A percentile compares a stretch with the other conserved stretches of the same genome.
Evolutionary conservation across 345 rosid genomes (phyloP).

Genomic region (Citrus australasica): DNA sequence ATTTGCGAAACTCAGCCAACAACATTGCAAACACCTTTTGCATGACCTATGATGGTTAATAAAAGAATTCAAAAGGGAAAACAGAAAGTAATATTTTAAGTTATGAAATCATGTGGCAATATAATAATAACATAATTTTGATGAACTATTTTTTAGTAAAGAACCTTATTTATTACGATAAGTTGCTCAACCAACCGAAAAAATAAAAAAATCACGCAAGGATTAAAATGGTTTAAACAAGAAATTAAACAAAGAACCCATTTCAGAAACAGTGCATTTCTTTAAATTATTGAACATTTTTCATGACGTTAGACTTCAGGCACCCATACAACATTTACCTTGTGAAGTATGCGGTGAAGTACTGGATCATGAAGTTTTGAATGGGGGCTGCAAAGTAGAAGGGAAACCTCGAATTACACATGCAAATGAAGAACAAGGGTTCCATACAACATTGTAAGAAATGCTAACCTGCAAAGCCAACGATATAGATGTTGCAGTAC

Average conservation of each 20-base stretch:
- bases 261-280: neutral
- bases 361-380: conserved; percentile 98
- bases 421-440: conserved; percentile 21
- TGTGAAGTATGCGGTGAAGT: conserved; percentile 85
- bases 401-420: conserved; percentile 17
- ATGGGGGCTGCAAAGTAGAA: conserved; percentile 57
- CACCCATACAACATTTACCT: conserved; percentile 42
- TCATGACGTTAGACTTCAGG: neutral
- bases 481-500: conserved; percentile 85
- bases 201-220: neutral
- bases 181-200: neutral
- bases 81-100: neutral
- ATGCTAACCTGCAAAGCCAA: conserved; percentile 89
- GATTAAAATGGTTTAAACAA: neutral
- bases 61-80: conserved; percentile 10
- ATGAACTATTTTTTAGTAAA: neutral
- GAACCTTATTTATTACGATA: conserved; percentile 2
- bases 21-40: conserved; percentile 94
- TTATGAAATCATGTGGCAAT: neutral
- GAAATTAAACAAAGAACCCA: neutral
- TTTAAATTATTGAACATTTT: neutral
- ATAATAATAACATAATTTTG: neutral
- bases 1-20: conserved; percentile 87
- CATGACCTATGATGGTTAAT: conserved; percentile 61
- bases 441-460: neutral